Evolutionary conservation across 78 protist species (phyloP).

Genomic region (Chrysochromulina parva): DNA sequence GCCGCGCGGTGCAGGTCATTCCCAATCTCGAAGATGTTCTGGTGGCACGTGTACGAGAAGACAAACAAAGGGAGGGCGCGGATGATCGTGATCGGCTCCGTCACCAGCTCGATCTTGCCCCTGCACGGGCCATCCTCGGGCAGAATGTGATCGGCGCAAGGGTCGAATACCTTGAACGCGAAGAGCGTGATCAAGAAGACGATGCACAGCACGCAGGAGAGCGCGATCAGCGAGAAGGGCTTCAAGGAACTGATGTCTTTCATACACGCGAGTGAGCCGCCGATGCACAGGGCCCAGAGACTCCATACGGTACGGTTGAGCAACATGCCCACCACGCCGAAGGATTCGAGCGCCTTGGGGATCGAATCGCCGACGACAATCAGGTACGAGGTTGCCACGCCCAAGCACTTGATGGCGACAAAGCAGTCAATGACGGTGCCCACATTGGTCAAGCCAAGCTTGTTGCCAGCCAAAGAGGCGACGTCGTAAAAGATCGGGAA

Average conservation of each 20-base stretch:
- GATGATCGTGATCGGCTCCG: not conserved
- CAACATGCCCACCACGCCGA: not conserved
- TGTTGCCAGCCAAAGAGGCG: not conserved
- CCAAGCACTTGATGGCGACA: conserved; percentile 26
- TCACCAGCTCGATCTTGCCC: no score
- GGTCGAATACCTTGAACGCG: not conserved
- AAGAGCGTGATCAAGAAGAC: not conserved
- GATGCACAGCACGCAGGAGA: not conserved
- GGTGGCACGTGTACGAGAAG: not conserved
- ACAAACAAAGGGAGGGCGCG: not conserved
- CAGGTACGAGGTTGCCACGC: conserved; percentile 39
- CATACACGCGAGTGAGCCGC: not conserved
- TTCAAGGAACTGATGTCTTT: not conserved
- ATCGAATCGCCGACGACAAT: not conserved
- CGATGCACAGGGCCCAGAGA: not conserved
- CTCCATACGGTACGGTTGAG: not conserved
- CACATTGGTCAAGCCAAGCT: not conserved
- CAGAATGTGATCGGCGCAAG: no score
- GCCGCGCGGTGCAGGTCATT: not conserved
- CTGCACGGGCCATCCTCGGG: no score
- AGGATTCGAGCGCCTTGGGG: not conserved
- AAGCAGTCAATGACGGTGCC: not conserved
- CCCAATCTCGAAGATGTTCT: not conserved
- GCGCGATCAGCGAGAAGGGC: not conserved
- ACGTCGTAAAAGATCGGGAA: no score